Evolutionary conservation across 2,329 filamentous ascomycete species (phyloP).

Genomic region (Plectosphaerella sp.): DNA sequence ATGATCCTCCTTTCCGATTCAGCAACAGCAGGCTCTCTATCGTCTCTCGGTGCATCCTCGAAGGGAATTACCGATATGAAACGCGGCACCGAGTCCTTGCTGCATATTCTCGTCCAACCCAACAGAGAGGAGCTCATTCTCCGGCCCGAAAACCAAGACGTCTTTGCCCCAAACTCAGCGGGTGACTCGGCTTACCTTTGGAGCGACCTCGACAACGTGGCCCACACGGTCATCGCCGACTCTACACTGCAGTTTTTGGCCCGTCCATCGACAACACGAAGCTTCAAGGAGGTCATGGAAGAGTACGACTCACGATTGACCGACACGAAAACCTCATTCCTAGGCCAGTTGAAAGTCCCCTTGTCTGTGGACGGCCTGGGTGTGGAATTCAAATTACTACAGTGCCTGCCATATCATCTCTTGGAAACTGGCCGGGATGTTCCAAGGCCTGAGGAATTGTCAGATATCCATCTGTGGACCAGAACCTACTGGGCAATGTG

Average conservation of each 20-base stretch:
- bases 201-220: not conserved
- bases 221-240: not conserved
- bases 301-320: not conserved
- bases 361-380: not conserved
- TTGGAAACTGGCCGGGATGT: not conserved
- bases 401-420: not conserved
- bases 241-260: not conserved
- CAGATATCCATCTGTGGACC: not conserved
- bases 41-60: not conserved
- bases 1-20: not conserved
- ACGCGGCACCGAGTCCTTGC: not conserved
- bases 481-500: not conserved
- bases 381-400: not conserved
- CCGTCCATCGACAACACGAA: not conserved
- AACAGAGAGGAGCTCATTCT: not conserved
- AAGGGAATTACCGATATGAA: not conserved
- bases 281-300: not conserved
- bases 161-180: not conserved
- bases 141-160: not conserved
- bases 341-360: not conserved
- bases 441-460: not conserved
- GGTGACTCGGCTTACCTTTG: not conserved
- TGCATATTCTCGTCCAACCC: not conserved
- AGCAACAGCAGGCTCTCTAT: not conserved
- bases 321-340: not conserved